Evolutionary conservation across 345 rosid genomes (phyloP).

Genomic region (Corymbia maculata): DNA sequence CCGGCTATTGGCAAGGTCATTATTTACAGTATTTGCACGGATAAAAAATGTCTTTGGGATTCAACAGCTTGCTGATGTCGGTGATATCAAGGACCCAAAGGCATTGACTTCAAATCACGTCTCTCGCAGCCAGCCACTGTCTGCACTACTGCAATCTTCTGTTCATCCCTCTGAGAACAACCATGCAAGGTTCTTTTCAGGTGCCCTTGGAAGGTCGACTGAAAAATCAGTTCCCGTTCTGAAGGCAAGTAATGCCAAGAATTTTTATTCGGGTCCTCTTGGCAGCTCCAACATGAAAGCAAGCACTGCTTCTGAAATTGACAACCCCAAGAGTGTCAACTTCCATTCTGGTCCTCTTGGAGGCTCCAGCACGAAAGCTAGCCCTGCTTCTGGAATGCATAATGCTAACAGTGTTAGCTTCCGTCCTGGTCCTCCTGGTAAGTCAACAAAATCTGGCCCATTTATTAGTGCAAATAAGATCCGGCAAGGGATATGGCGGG

Average conservation of each 20-base stretch:
- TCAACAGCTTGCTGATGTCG: constrained; percentile 24
- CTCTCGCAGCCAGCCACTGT: constrained; percentile 58
- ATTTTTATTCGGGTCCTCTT: constrained; percentile 86
- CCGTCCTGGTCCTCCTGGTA: constrained; percentile 68
- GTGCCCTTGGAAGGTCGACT: constrained; percentile 48
- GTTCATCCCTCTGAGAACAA: constrained; percentile 40
- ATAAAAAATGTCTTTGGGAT: constrained; percentile 63
- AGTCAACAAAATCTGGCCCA: constrained; percentile 51
- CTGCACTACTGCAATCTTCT: constrained; percentile 45
- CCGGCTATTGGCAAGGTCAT: constrained; percentile 60
- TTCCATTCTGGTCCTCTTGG: constrained; percentile 71
- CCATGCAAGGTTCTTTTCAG: constrained; percentile 70
- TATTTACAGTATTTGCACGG: constrained; percentile 65
- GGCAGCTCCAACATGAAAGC: constrained; percentile 27
- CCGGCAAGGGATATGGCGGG: constrained; percentile 50
- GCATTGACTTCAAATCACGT: constrained; percentile 39
- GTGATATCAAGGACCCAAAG: constrained; percentile 19
- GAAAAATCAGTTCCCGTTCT: constrained; percentile 33
- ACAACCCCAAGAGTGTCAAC: constrained; percentile 26
- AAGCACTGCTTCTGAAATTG: constrained; percentile 34
- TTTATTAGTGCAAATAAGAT: constrained; percentile 29
- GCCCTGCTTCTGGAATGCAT: constrained; percentile 38
- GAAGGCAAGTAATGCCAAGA: constrained; percentile 32
- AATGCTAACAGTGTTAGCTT: constrained; percentile 27
- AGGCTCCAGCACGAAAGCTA: constrained; percentile 28